phyloP scores from a whole-genome alignment of 257 asterid genomes.

The Solanum corneliomulleri region DNA sequence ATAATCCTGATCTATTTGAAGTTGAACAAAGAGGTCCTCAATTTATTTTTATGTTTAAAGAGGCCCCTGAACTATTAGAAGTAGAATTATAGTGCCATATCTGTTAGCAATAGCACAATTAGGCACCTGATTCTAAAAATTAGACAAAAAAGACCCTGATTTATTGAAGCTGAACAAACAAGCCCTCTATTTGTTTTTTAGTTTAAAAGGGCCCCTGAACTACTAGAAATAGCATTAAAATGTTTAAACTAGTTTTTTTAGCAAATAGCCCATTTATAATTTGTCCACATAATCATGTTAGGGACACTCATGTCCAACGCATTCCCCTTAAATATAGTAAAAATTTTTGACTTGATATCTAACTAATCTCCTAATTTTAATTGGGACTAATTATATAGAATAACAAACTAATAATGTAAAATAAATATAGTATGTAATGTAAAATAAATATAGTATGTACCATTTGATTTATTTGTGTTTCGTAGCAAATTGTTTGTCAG shows the following conservation, averaged over 20 bases:
- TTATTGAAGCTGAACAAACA: background rate
- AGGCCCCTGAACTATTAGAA: background rate
- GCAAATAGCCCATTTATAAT: background rate
- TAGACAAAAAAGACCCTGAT: background rate
- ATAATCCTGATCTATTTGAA: background rate
- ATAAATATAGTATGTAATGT: no score
- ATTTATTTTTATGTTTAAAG: background rate
- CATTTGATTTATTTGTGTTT: no score
- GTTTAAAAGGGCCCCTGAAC: background rate
- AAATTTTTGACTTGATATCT: no score
- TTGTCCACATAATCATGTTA: background rate
- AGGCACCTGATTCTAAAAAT: background rate
- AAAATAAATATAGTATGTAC: no score
- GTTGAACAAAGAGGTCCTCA: background rate
- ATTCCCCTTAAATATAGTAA: background rate
- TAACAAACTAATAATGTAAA: no score
- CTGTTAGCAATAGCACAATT: background rate
- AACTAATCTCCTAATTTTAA: no score
- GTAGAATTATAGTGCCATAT: background rate
- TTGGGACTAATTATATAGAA: no score
- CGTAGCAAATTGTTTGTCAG: no score
- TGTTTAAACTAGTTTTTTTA: background rate
- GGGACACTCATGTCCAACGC: background rate
- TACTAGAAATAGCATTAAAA: background rate
- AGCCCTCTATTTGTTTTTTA: background rate